Conservation (phyloP, 192 early-diverging fungal genomes). For the Jimgerdemannia lactiflua region DNA sequence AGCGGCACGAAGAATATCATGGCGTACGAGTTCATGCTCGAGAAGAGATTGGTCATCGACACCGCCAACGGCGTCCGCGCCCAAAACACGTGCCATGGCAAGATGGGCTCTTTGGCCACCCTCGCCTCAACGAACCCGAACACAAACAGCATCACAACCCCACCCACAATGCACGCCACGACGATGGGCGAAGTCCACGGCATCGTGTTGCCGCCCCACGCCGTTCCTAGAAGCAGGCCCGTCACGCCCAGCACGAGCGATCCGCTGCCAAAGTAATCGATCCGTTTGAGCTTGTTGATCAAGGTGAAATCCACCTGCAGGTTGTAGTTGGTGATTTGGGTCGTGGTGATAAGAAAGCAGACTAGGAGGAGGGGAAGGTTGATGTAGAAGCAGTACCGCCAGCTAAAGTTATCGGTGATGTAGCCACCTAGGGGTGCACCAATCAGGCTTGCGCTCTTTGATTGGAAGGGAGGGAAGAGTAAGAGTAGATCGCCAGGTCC, state of each 20-base stretch:
- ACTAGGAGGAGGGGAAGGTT: conserved; percentile 68
- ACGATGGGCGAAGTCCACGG: conserved; percentile 50
- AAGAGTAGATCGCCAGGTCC: too few relatives aligned
- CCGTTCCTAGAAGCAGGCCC: conserved; percentile 44
- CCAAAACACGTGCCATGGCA: conserved; percentile 57
- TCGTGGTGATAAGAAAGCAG: conserved; percentile 37
- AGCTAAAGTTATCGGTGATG: conserved; percentile 51
- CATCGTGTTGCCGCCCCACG: conserved; percentile 53
- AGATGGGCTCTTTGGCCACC: conserved; percentile 60
- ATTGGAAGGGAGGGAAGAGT: neutral
- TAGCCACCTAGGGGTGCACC: conserved; percentile 67
- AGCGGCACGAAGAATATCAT: conserved; percentile 34
- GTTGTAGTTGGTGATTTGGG: conserved; percentile 39
- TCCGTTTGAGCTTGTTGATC: conserved; percentile 36
- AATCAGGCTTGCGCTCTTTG: conserved; percentile 44
- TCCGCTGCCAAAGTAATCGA: conserved; percentile 49
- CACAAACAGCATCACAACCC: conserved; percentile 17
- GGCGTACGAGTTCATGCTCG: conserved; percentile 30
- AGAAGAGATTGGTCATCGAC: conserved; percentile 45
- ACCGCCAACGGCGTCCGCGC: conserved; percentile 37
- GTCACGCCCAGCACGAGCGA: conserved; percentile 37
- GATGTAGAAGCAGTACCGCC: conserved; percentile 76
- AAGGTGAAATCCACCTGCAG: conserved; percentile 10
- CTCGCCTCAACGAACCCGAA: conserved; percentile 60
- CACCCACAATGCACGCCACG: conserved; percentile 36